Base-by-base conservation (phyloP, 2,329 filamentous ascomycete species). In the Venturia carpophila region DNA sequence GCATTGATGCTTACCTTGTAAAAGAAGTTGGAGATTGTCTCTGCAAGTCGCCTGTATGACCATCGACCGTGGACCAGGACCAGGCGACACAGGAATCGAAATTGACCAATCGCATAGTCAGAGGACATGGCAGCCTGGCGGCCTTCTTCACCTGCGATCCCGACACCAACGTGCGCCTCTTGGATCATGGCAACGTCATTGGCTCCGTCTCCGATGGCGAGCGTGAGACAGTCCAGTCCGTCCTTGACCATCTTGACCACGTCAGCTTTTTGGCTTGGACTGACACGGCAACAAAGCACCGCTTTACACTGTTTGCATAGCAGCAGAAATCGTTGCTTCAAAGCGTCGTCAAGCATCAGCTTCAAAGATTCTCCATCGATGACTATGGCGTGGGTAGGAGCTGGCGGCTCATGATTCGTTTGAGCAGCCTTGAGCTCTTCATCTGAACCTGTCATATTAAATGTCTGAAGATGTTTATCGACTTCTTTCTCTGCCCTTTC, bases 111-210 rank as follows among this genome's bases (percentile, higher is more conserved):
- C 63, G 92, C 92, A 73, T 96, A 97, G 75, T 97, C 92, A 3
- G 92, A 94, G 45, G 91, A 96, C 92, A 97, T 97, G 72, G 90
- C 92, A 43, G 92, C 92, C 76, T 96, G 91, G 70, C 92, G 84
- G 70, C 92, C 92, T 80, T 96, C 92, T 69, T 93, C 89, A 78
- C 92, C 92, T 68, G 91, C 92, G 74, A 97, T 96, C 76, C 92
- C 92, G 55, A 97, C 92, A 74, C 92, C 92, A n/a, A 97, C 91
- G 74, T 97, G 91, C 19, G 92, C 92, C 76, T 96, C 92, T 76
- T 97, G 92, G 71, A 97, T 97, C 92, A 97, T 97, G 69, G 92
- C 92, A 67, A 97, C 91, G 76, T 97, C 92, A 75, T 97, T 97
- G 73, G 92, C 92, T 72, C 92, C 92, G 72, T 97, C 92, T 67